Base-by-base conservation (phyloP, 1,284 basidiomycete genomes). In the Sporisorium exsertum region DNA sequence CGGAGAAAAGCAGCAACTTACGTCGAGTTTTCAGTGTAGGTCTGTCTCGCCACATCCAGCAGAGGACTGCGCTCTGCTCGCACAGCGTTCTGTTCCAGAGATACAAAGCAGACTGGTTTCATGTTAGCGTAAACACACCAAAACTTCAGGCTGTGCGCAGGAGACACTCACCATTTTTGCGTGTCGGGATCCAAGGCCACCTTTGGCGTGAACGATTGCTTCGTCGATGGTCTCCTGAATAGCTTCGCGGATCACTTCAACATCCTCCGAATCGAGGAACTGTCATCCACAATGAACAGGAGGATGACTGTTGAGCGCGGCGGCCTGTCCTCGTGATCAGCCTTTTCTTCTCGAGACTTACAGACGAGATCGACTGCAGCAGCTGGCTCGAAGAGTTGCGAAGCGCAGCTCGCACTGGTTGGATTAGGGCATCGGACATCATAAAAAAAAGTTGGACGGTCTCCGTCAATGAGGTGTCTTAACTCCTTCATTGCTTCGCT, bases 31-130 rank as follows among this genome's bases (percentile, higher is more conserved):
- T 97, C 95, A 79, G 92, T 93, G 87, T 92, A 87, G 0, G 95
- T 95, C 82, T 94, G 92, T 9, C 95, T 90, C 0, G 95, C 95
- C 4, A 97, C 93, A 74, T 97, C 95, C 13, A 98, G 90, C 12
- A 96, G 88, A 22, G 90, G 90, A 74, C 94, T 93, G 77, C 89
- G 89, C 68, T 92, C 92, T 1, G 92, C 91, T 85, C 91, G 92
- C 51, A 95, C 91, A 0, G 94, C 94, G 86, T 94, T 96, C 76
- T 78, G 6, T 15, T 7, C 5, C 10, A 7, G 50, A 12, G 5
- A 5, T 0, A 12, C 26, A 53, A 22, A 18, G 12, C 2, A 56
- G 16, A 29, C 5, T n/a, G 6, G n/a, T n/a, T 20, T 4, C n/a
- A 51, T 29, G 29, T 57, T 12, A 40, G 49, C 18, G 24, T 18